A percentile compares a stretch with the other conserved stretches of the same genome.
Conservation (phyloP, 139 green algal genomes). For the Haematococcus sp. region DNA sequence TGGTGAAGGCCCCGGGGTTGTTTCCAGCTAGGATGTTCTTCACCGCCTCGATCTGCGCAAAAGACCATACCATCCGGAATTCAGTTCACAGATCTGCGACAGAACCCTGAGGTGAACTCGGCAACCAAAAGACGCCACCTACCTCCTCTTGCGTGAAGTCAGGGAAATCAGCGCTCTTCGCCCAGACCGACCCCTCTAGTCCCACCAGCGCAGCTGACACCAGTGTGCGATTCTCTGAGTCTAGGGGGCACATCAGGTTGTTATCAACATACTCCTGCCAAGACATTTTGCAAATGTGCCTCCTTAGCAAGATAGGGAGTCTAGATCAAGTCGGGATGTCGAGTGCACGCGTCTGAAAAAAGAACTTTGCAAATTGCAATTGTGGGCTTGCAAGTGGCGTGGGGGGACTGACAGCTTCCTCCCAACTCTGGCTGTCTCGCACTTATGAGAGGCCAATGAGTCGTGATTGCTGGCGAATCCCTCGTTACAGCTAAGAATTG, state of each 20-base stretch:
- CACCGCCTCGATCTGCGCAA: background rate
- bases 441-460: too few relatives aligned
- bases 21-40: background rate
- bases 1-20: slow-evolving; percentile 14
- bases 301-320: background rate
- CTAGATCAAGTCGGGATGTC: background rate
- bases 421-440: too few relatives aligned
- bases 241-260: slow-evolving; percentile 23
- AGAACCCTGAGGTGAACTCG: too few relatives aligned
- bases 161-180: slow-evolving; percentile 10
- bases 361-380: too few relatives aligned
- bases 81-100: slow-evolving; percentile 4
- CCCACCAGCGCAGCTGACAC: slow-evolving; percentile 17
- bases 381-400: too few relatives aligned
- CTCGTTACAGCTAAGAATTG: too few relatives aligned
- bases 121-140: background rate
- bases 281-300: background rate
- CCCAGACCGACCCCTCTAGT: slow-evolving; percentile 10
- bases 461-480: too few relatives aligned
- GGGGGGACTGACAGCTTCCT: too few relatives aligned
- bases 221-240: slow-evolving; percentile 9
- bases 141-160: slow-evolving; percentile 12
- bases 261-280: slow-evolving; percentile 22
- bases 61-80: background rate
- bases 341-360: too few relatives aligned